These are phyloP conservation scores for Linaria vulgaris DNA, from an alignment of 257 asterid genomes.

Conservation along the genomic window DNA sequence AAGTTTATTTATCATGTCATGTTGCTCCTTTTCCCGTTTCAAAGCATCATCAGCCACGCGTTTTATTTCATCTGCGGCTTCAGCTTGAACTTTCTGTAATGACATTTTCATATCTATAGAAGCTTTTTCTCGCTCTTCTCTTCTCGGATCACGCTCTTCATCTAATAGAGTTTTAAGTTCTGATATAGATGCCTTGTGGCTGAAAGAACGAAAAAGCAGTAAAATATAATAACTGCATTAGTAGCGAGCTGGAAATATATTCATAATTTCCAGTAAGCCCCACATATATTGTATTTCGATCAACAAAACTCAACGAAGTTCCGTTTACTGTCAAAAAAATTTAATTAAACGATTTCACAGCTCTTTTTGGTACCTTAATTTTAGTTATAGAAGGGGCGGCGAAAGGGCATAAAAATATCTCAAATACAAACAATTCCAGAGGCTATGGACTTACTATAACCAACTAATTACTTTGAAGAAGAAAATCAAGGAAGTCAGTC, in stretches of 20 bases:
- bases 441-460: background rate
- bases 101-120: constrained; percentile 62
- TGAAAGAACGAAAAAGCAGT: constrained; percentile 39
- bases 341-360: background rate
- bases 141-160: constrained; percentile 94
- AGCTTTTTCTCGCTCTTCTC: constrained; percentile 89
- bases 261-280: background rate
- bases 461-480: constrained; percentile 10
- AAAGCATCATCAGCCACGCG: constrained; percentile 65
- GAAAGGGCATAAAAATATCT: constrained; percentile 10
- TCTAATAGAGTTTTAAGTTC: constrained; percentile 75
- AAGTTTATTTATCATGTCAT: constrained; percentile 85
- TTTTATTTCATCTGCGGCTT: constrained; percentile 73
- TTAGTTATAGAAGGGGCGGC: background rate
- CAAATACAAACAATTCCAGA: constrained; percentile 13
- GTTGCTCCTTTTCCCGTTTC: constrained; percentile 87
- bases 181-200: constrained; percentile 82
- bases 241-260: background rate
- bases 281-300: background rate
- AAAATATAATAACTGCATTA: background rate
- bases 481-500: background rate
- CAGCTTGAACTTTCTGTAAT: constrained; percentile 75
- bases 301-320: constrained; percentile 6
- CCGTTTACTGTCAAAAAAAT: constrained; percentile 5
- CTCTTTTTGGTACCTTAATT: background rate